These are phyloP conservation scores for Penicillium sp. DNA, from an alignment of 2,329 filamentous ascomycete genomes.

Conservation along the genomic window DNA sequence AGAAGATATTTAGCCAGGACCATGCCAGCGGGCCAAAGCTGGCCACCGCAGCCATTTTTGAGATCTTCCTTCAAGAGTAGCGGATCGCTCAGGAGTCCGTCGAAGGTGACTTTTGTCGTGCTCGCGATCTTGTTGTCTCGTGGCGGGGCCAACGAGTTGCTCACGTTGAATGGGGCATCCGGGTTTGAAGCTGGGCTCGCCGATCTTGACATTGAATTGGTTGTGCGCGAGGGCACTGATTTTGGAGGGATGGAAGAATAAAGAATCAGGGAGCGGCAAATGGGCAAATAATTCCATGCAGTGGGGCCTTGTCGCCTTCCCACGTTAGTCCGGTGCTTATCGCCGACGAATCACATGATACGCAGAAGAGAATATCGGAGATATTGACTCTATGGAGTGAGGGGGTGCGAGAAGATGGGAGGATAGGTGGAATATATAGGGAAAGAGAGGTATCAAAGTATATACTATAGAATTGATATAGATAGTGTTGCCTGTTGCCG, in stretches of 20 bases:
- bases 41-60: constrained; percentile 84
- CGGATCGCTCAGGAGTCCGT: constrained; percentile 70
- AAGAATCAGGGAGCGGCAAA: constrained; percentile 1
- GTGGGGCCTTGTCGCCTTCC: background rate
- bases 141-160: constrained; percentile 60
- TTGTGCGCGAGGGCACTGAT: background rate
- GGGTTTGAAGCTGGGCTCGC: constrained; percentile 27
- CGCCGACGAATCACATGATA: constrained; percentile 4
- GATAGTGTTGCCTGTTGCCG: no score
- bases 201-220: constrained; percentile 19
- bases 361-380: no score
- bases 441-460: no score
- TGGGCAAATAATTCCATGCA: background rate
- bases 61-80: constrained; percentile 84
- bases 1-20: constrained; percentile 85
- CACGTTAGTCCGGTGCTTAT: constrained; percentile 2
- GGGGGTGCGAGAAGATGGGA: no score
- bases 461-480: no score
- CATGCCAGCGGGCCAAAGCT: constrained; percentile 94
- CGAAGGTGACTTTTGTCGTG: constrained; percentile 65
- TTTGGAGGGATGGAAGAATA: background rate
- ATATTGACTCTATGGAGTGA: no score
- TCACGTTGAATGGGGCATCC: constrained; percentile 47
- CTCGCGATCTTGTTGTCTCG: constrained; percentile 57
- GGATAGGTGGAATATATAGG: no score